Evolutionary conservation across 2,329 filamentous ascomycete genomes (phyloP), one percentile per base, ranked within the genome.

Genomic region (Lojkania enalia): DNA sequence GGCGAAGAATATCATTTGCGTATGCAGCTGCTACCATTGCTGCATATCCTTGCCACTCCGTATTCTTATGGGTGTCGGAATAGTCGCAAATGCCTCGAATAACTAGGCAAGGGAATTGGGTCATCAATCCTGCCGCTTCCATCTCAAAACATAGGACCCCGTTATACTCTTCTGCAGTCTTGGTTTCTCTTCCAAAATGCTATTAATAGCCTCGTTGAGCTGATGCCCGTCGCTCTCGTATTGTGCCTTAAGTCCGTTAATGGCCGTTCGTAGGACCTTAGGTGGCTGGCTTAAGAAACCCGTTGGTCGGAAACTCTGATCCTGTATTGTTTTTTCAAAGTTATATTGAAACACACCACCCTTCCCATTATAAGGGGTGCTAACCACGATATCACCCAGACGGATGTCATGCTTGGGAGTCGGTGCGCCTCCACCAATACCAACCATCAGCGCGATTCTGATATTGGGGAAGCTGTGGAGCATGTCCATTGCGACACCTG

Each of bases 341-440:
- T 63, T 55, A 39, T 68, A 70, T 16, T 70, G 66, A 5, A 68
- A 31, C 2, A 70, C 58, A 5, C 61, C 59, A 4, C 55, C 51
- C 1, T 52, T 37, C 0, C 42, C 44, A 29, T 49, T 35, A 11
- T 48, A 38, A 20, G 57, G 49, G 18, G 37, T 9, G 25, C 61
- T 60, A 5, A 72, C 63, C 0, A 67, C 64, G 14, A 70, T 38
- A 23, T 49, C 46, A 20, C 46, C 46, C 9, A 49, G 38, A 16
- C 46, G 42, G n/a, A 49, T 46, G 20, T 74, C 69, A 19, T 67
- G 49, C 4, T 50, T 59, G 48, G 6, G 3, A 16, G 32, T 49
- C 19, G 44, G 48, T 2, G 48, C 51, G 12, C 58, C 58, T 5
- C 57, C 60, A 2, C 56, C 59, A 27, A 60, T 51, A 19, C 54